Base-by-base conservation (phyloP, 805 yeast species). In the Phaffomyces opuntiae region DNA sequence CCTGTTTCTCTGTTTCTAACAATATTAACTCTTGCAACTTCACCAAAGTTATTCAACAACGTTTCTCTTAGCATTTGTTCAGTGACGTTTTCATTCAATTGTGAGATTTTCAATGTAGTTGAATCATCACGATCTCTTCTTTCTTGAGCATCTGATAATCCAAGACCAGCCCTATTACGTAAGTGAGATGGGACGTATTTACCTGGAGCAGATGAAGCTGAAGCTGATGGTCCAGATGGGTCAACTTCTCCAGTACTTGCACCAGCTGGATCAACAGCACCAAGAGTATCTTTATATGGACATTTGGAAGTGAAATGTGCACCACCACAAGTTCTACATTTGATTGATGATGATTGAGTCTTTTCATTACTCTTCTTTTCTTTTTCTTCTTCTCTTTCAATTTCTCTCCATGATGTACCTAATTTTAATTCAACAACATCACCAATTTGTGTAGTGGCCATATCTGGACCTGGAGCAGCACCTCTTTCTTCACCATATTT, bases 1-100 rank as follows among this genome's bases (percentile, higher is more conserved):
- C 96, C 93, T 26, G 98, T 93, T 59, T 86, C 96, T 70, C 88
- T 84, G 70, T 89, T 87, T 72, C 87, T 85, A 49, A 89, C 89
- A 48, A 93, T 74, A 52, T 84, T 83, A 54, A 85, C 86, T 70
- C 96, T 84, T 48, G 78, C 71, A 54, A 77, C 71, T 49, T 71
- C 78, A 58, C 80, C 95, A 72, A 73, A 83, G 64, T 70, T 77
- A 52, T 73, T 78, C 59, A 83, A 74, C 59, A 93, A 78, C 62
- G 83, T 83, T 56, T 70, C 71, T 61, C 90, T 79, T 57, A 93
- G 69, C 69, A 81, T 82, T 53, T 79, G 83, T 66, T 93, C 98
- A 60, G 80, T 81, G 48, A 89, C 91, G 57, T 78, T 75, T 57
- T 82, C 84, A 67, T 91, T 87, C 74, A 93, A 76, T 73, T 91